These are phyloP conservation scores for Wallacemonas sp. DNA, from an alignment of 208 protist species.

Conservation along the genomic window DNA sequence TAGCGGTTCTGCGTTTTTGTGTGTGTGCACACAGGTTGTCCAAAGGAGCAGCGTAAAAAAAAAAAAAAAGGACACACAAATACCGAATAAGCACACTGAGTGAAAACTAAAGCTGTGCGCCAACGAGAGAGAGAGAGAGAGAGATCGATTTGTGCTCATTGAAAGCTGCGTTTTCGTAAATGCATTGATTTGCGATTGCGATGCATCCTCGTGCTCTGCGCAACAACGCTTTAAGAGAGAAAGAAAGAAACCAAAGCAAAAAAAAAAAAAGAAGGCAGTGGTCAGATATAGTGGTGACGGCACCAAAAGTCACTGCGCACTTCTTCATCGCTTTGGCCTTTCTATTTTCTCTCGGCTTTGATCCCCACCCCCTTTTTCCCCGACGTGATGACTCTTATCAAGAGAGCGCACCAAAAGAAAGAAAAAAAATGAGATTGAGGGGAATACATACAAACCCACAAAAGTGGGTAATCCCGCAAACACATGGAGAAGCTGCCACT, in stretches of 20 bases:
- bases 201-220: not conserved
- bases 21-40: not conserved
- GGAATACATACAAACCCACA: too few species aligned
- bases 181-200: not conserved
- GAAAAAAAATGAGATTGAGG: too few species aligned
- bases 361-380: too few species aligned
- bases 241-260: not conserved
- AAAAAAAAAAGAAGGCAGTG: not conserved
- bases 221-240: not conserved
- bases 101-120: constrained; percentile 5
- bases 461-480: too few species aligned
- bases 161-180: not conserved
- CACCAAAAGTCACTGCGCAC: not conserved
- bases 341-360: too few species aligned
- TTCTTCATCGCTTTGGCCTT: too few species aligned
- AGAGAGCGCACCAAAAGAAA: too few species aligned
- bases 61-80: constrained; percentile 13
- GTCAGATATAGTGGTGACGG: not conserved
- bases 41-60: not conserved
- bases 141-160: not conserved
- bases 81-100: too few species aligned
- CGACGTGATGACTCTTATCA: too few species aligned
- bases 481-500: too few species aligned
- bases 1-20: constrained; percentile 15
- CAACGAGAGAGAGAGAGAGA: constrained; percentile 2